Evolutionary conservation across 2,329 filamentous ascomycete genomes (phyloP), one percentile per base, ranked within the genome.

Genomic region (Colletotrichum sp.): DNA sequence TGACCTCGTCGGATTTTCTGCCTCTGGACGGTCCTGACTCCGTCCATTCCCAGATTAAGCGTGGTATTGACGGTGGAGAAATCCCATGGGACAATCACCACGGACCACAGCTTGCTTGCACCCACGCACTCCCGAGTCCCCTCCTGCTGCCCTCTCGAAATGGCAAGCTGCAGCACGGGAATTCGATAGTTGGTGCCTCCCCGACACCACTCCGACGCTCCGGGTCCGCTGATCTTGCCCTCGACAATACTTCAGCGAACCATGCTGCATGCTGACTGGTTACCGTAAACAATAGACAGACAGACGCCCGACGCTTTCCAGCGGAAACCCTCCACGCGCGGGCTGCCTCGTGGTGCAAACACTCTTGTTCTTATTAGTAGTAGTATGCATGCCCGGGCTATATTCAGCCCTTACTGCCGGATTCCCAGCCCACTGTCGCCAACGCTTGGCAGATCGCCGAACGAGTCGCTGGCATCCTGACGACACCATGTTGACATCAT

Each of bases 61-160:
- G 70, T 70, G 15, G 66, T 47, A 73, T 47, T 27, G 66, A 12
- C 36, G 12, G 71, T 47, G 55, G 63, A 36, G 68, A 18, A 21
- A 16, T 27, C 33, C 61, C 62, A 66, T 62, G 31, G 68, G 62
- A 57, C 24, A 18, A 58, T 24, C 6, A 57, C 27, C 69, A 47
- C 66, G 59, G 72, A 74, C 68, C 72, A 66, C 68, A 51, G 68
- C 72, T 71, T 74, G 69, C 58, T 63, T 69, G 33, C 51, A 24
- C 33, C 34, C 65, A 15, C 21, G 3, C 24, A 8, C 27, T 18
- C 11, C 8, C 8, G 18, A 9, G 12, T 31, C n/a, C 12, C 54
- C 18, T 54, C 11, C 11, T 59, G 57, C 29, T 61, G n/a, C 57
- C 18, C 33, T 36, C 57, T 61, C 36, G 16, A 33, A 65, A 54